Conservation (phyloP, 2,329 filamentous ascomycete genomes). For the Aspergillus sp. region DNA sequence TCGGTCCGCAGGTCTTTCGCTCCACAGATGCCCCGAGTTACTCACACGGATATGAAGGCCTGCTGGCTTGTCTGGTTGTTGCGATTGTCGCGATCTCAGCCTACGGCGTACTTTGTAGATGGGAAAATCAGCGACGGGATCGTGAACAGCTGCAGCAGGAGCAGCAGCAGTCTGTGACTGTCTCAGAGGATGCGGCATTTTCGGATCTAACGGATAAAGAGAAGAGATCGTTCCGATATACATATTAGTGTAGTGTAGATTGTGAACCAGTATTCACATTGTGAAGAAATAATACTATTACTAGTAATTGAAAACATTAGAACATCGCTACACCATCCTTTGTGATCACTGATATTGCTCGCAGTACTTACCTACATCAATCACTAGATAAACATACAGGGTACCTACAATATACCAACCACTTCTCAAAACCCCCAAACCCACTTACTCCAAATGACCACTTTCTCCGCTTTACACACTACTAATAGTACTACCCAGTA, state of each 20-base stretch:
- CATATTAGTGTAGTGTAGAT: neutral
- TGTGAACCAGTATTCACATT: too few species aligned
- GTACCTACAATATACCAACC: too few species aligned
- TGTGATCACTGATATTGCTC: too few species aligned
- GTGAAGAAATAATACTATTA: too few species aligned
- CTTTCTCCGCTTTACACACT: too few species aligned
- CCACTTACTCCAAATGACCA: too few species aligned
- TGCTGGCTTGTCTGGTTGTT: slow-evolving; percentile 6
- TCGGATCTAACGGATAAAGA: slow-evolving; percentile 9
- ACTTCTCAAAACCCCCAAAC: too few species aligned
- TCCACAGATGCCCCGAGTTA: slow-evolving; percentile 4
- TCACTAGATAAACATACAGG: too few species aligned
- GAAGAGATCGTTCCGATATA: slow-evolving; percentile 7
- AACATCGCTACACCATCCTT: too few species aligned
- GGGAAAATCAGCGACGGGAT: slow-evolving; percentile 1
- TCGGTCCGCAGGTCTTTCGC: neutral
- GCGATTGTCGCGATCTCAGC: slow-evolving; percentile 1
- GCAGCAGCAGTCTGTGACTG: neutral
- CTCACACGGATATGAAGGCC: neutral
- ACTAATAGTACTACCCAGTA: too few species aligned
- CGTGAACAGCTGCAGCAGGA: neutral
- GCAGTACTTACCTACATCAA: too few species aligned
- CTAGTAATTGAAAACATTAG: too few species aligned
- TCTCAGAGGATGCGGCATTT: neutral
- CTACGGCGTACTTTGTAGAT: slow-evolving; percentile 4